phyloP scores from a whole-genome alignment of 2,329 filamentous ascomycete species.

The Pyrenophora teres region DNA sequence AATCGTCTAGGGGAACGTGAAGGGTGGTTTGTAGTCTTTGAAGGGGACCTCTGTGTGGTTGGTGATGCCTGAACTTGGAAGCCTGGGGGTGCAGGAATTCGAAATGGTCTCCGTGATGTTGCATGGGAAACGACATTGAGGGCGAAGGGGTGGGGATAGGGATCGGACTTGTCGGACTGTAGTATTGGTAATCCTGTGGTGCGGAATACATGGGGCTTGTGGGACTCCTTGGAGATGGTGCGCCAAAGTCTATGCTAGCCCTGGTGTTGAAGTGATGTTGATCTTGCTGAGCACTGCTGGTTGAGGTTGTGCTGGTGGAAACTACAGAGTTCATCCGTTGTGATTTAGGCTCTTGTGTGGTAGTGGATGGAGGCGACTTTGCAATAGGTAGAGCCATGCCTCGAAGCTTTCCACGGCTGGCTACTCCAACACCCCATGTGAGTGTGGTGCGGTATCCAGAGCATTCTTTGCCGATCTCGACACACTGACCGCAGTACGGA shows the following conservation, averaged over 20 bases:
- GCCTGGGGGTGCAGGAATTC: conserved; percentile 42
- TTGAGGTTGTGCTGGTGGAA: conserved; percentile 25
- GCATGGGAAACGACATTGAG: conserved; percentile 46
- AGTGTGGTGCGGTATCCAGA: conserved; percentile 95
- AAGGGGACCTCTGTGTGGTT: conserved; percentile 47
- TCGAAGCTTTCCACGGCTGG: conserved; percentile 90
- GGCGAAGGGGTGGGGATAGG: conserved; percentile 47
- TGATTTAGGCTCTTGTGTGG: conserved; percentile 36
- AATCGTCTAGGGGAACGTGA: conserved; percentile 48
- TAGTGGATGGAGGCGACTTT: conserved; percentile 45
- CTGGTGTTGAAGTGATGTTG: conserved; percentile 35
- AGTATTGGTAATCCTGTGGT: conserved; percentile 45
- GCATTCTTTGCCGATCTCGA: conserved; percentile 89
- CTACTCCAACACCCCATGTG: conserved; percentile 95
- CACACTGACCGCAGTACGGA: conserved; percentile 93
- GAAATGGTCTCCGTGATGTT: conserved; percentile 47
- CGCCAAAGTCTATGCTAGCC: conserved; percentile 42
- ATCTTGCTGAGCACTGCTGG: conserved; percentile 29
- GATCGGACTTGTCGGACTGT: conserved; percentile 47
- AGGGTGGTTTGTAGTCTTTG: conserved; percentile 52
- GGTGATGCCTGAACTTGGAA: conserved; percentile 46
- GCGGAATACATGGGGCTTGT: conserved; percentile 45
- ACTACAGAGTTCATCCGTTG: conserved; percentile 31
- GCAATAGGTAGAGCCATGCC: conserved; percentile 76
- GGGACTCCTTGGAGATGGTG: conserved; percentile 42